Evolutionary conservation across 768 basidiomycete species (phyloP).

Genomic region (Galerina marginata): DNA sequence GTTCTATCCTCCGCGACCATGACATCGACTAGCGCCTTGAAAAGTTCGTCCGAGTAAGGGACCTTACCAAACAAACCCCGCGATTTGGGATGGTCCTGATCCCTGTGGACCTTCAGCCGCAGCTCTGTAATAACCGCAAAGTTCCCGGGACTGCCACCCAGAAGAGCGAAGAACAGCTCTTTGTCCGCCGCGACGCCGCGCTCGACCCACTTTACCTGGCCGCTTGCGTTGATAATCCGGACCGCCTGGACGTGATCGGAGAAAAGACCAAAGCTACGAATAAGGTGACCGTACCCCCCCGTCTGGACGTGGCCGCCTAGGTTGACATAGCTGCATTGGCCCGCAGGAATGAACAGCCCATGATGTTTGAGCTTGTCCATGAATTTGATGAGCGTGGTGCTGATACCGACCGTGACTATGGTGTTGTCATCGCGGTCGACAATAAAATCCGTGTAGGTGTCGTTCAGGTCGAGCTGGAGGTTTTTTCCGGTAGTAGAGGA

Average conservation of each 20-base stretch:
- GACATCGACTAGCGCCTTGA: neutral
- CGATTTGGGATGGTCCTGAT: neutral
- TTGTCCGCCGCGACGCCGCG: neutral
- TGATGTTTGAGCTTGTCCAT: neutral
- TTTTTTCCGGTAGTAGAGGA: neutral
- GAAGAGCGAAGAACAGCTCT: neutral
- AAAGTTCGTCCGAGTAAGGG: neutral
- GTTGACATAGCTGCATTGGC: neutral
- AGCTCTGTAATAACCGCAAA: neutral
- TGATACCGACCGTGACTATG: neutral
- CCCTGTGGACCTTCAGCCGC: neutral
- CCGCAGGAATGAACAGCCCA: neutral
- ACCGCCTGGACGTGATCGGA: neutral
- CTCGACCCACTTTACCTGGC: neutral
- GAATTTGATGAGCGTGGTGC: constrained; percentile 1
- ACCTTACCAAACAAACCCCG: neutral
- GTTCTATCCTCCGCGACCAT: neutral
- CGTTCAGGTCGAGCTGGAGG: neutral
- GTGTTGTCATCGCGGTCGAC: neutral
- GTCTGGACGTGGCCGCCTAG: neutral
- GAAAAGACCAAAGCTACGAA: neutral
- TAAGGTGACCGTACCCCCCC: neutral
- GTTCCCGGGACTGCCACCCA: constrained; percentile 1
- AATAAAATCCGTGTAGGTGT: neutral
- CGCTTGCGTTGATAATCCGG: neutral